Conservation (phyloP, 306 rosid genomes). For the Erythrophleum fordii region DNA sequence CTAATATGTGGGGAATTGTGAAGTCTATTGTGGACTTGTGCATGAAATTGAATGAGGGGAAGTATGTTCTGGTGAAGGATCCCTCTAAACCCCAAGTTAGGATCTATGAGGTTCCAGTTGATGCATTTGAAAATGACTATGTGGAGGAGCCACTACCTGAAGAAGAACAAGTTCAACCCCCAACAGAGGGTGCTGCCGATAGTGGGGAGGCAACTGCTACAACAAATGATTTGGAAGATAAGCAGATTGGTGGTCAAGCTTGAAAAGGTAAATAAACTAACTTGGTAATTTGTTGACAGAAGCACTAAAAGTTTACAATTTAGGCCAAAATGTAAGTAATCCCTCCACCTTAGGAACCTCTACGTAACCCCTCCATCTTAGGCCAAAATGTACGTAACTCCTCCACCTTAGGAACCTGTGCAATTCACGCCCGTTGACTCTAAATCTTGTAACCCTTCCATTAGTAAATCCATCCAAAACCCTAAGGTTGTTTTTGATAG, state of each 20-base stretch:
- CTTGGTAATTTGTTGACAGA: background rate
- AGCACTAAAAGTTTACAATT: background rate
- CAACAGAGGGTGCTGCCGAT: conserved; percentile 63
- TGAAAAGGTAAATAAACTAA: conserved; percentile 37
- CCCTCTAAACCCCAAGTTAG: conserved; percentile 95
- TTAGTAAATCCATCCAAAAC: too few relatives aligned
- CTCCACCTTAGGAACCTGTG: too few relatives aligned
- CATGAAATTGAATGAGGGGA: conserved; percentile 93
- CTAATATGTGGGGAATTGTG: conserved; percentile 97
- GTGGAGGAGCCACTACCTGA: conserved; percentile 97
- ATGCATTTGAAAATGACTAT: conserved; percentile 94
- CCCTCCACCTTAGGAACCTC: too few relatives aligned
- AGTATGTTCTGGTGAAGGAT: conserved; percentile 90
- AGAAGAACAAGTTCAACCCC: conserved; percentile 94
- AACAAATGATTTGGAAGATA: conserved; percentile 60
- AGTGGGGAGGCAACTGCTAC: conserved; percentile 54
- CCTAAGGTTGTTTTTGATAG: too few relatives aligned
- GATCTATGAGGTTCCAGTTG: conserved; percentile 86
- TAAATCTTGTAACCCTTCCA: too few relatives aligned
- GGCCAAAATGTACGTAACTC: too few relatives aligned
- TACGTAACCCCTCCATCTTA: too few relatives aligned
- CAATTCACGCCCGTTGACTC: too few relatives aligned
- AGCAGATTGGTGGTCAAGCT: conserved; percentile 51
- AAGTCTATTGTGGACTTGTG: conserved; percentile 97
- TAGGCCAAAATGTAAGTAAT: too few relatives aligned